Base-by-base conservation (phyloP, 805 yeast genomes). In the Candida alai region DNA sequence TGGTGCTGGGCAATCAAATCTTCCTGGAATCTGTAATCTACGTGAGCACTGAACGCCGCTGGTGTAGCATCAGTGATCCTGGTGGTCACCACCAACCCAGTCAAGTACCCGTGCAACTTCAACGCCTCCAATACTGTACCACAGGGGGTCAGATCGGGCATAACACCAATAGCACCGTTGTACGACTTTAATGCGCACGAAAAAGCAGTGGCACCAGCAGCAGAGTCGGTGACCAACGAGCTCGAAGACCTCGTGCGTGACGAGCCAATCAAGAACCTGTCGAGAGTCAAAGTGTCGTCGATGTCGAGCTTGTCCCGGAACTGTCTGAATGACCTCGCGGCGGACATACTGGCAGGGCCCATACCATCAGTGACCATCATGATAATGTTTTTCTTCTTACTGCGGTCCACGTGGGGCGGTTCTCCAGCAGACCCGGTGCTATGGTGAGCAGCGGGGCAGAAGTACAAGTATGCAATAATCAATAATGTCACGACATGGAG, bases 141-240 rank as follows among this genome's bases (percentile, higher is more conserved):
- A 53, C 95, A 84, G 5, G 97, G 95, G n/a, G 51, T 45, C 30
- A 71, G 65, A 20, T 68, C 60, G 1, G 86, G 76, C 40, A 73
- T 73, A 11, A 89, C 95, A n/a, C 87, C 95, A 54, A 89, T 84
- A 9, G 95, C 96, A 11, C 94, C 93, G 55, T 89, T 89, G 60
- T 85, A 87, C 4, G 88, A 65, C 63, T 89, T 89, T 48, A 78
- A 51, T 5, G 79, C 90, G 58, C 96, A 86, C 0, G 95, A 70
- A 51, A 88, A 89, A 1, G 95, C 96, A 10, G 96, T 87, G 11
- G 96, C 97, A 11, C 96, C 97, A 2, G 97, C 97, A 8, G 97
- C 97, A 19, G 95, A 84, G 56, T 89, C 97, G 0, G 97, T 89
- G 40, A 89, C 76, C 48, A 84, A 65, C 1, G 95, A 83, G 43